Conservation (phyloP, 2,329 filamentous ascomycete species). For the Apiospora aurea region DNA sequence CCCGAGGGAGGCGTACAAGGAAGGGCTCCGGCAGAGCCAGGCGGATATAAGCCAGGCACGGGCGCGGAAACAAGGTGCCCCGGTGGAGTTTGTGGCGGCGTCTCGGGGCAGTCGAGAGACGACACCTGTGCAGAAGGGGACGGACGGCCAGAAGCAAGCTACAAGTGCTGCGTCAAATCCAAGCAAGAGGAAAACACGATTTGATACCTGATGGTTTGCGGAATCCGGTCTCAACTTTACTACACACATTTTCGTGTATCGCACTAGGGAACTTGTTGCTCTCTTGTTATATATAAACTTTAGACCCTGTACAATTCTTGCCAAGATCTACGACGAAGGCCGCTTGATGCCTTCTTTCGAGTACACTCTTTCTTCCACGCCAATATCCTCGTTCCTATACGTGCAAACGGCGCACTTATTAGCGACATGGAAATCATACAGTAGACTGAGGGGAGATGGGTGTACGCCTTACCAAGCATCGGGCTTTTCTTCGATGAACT, state of each 20-base stretch:
- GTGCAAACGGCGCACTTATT: background rate
- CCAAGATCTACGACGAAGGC: background rate
- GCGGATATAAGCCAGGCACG: slow-evolving; percentile 53
- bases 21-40: slow-evolving; percentile 57
- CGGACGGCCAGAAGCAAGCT: slow-evolving; percentile 7
- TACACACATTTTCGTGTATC: background rate
- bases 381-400: slow-evolving; percentile 42
- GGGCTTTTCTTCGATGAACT: slow-evolving; percentile 76
- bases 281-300: background rate
- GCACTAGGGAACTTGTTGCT: background rate
- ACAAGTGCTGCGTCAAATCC: slow-evolving; percentile 27
- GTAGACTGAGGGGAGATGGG: slow-evolving; percentile 28
- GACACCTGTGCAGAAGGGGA: slow-evolving; percentile 30
- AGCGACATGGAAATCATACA: background rate
- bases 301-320: background rate
- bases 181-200: slow-evolving; percentile 45
- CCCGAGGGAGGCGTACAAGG: slow-evolving; percentile 61
- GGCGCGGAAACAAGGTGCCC: slow-evolving; percentile 51
- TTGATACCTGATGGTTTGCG: slow-evolving; percentile 34
- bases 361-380: slow-evolving; percentile 41
- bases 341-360: slow-evolving; percentile 32
- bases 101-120: slow-evolving; percentile 27
- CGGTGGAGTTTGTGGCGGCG: slow-evolving; percentile 58
- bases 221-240: background rate
- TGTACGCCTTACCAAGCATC: slow-evolving; percentile 66